These are phyloP conservation scores for Fusarium sp. DNA, from an alignment of 2,329 filamentous ascomycete species.

Conservation along the genomic window DNA sequence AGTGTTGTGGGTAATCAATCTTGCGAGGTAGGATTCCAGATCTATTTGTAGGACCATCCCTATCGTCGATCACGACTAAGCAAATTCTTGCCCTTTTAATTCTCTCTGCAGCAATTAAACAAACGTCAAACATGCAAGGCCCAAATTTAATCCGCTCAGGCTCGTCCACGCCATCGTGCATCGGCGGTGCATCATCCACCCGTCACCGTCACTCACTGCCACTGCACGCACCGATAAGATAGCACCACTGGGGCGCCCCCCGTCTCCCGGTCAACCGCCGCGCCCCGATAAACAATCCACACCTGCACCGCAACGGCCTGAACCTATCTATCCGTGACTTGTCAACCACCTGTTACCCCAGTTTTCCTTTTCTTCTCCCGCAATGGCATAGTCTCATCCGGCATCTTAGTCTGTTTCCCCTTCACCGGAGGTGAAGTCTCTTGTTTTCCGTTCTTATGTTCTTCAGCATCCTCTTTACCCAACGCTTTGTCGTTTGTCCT, in stretches of 20 bases:
- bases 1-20: background rate
- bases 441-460: slow-evolving; percentile 28
- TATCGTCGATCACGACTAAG: background rate
- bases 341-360: slow-evolving; percentile 35
- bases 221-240: slow-evolving; percentile 35
- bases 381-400: slow-evolving; percentile 42
- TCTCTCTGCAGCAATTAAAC: background rate
- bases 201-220: slow-evolving; percentile 13
- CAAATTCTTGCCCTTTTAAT: background rate
- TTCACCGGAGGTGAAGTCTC: slow-evolving; percentile 23
- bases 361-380: slow-evolving; percentile 32
- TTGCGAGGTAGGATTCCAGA: background rate
- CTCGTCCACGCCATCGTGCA: slow-evolving; percentile 24
- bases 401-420: slow-evolving; percentile 33
- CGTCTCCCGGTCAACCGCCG: slow-evolving; percentile 42
- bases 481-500: slow-evolving; percentile 10
- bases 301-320: slow-evolving; percentile 35
- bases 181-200: background rate
- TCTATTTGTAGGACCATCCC: slow-evolving; percentile 1
- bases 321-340: slow-evolving; percentile 30
- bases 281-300: slow-evolving; percentile 43
- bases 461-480: slow-evolving; percentile 17
- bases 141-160: slow-evolving; percentile 5
- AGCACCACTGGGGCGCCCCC: slow-evolving; percentile 1
- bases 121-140: slow-evolving; percentile 1